These are phyloP conservation scores for Galium porrigens DNA, from an alignment of 305 asterid genomes.

Conservation along the genomic window DNA sequence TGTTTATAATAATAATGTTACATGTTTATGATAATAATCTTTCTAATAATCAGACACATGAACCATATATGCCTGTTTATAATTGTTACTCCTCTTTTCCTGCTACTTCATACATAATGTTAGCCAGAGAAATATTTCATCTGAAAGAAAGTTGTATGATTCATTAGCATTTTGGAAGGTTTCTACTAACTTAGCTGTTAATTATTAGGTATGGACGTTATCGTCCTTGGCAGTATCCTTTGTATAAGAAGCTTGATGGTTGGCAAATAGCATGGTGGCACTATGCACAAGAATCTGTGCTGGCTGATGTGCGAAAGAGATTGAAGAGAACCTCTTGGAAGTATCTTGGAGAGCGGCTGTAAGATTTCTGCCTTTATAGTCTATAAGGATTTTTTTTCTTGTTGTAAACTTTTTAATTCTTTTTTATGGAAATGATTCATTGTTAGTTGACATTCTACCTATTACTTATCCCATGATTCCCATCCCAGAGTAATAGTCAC, in stretches of 20 bases:
- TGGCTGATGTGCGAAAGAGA: slow-evolving; percentile 66
- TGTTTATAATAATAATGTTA: too few relatives aligned
- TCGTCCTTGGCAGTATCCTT: slow-evolving; percentile 89
- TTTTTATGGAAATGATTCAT: not conserved
- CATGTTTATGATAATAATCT: too few relatives aligned
- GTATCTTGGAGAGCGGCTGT: slow-evolving; percentile 87
- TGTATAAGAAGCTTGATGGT: slow-evolving; percentile 53
- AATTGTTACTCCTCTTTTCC: not conserved
- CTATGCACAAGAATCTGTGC: slow-evolving; percentile 77
- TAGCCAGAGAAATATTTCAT: not conserved
- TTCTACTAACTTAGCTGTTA: slow-evolving; percentile 13
- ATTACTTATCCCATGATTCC: too few relatives aligned
- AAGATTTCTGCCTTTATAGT: slow-evolving; percentile 24
- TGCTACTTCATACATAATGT: not conserved
- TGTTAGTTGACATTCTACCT: too few relatives aligned
- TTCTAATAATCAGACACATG: not conserved
- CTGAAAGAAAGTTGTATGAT: not conserved
- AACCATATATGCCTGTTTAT: not conserved
- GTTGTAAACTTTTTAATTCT: not conserved
- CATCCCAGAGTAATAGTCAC: too few relatives aligned
- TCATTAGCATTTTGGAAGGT: not conserved
- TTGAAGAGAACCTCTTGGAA: slow-evolving; percentile 85
- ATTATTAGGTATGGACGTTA: slow-evolving; percentile 67
- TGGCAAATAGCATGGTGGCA: slow-evolving; percentile 97
- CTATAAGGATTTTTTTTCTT: not conserved